A percentile compares a stretch with the other conserved stretches of the same genome.
These are phyloP conservation scores for Penicillium crystallinum DNA, from an alignment of 495 filamentous ascomycete species.

Conservation along the genomic window DNA sequence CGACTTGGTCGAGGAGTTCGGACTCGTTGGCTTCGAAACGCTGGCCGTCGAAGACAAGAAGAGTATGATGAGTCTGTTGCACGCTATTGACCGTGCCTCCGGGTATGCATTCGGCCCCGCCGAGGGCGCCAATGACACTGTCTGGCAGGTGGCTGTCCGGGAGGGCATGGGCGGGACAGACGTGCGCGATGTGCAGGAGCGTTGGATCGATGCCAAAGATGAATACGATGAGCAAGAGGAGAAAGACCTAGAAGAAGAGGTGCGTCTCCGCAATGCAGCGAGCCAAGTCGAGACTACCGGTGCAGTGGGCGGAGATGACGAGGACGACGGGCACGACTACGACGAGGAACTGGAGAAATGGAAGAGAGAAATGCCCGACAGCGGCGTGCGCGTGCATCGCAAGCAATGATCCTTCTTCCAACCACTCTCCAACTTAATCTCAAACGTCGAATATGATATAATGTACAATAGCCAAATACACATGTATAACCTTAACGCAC, in stretches of 20 bases:
- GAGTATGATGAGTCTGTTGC: slow-evolving; percentile 87
- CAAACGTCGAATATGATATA: background rate
- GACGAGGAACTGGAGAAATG: slow-evolving; percentile 34
- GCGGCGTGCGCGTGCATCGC: slow-evolving; percentile 44
- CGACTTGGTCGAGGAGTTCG: slow-evolving; percentile 80
- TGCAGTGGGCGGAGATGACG: slow-evolving; percentile 1
- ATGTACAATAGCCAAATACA: slow-evolving; percentile 4
- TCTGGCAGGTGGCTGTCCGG: slow-evolving; percentile 93
- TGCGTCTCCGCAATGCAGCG: slow-evolving; percentile 32
- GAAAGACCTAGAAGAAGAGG: slow-evolving; percentile 62
- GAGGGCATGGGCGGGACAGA: slow-evolving; percentile 77
- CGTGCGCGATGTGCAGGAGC: slow-evolving; percentile 82
- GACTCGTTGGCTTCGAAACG: slow-evolving; percentile 85
- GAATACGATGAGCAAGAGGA: slow-evolving; percentile 78
- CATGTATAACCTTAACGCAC: background rate
- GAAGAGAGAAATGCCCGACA: slow-evolving; percentile 32
- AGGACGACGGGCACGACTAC: slow-evolving; percentile 29
- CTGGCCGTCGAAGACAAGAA: slow-evolving; percentile 93
- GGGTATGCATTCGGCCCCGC: slow-evolving; percentile 91
- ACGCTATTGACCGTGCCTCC: slow-evolving; percentile 80
- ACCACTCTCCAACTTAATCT: background rate
- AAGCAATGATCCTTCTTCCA: slow-evolving; percentile 26
- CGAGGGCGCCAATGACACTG: slow-evolving; percentile 85
- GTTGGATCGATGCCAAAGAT: slow-evolving; percentile 88
- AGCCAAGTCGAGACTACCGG: slow-evolving; percentile 13